Percentiles rank a stretch among this genome's conserved stretches.
Conservation (phyloP, 257 asterid genomes). For the Nicotiana undulata region DNA sequence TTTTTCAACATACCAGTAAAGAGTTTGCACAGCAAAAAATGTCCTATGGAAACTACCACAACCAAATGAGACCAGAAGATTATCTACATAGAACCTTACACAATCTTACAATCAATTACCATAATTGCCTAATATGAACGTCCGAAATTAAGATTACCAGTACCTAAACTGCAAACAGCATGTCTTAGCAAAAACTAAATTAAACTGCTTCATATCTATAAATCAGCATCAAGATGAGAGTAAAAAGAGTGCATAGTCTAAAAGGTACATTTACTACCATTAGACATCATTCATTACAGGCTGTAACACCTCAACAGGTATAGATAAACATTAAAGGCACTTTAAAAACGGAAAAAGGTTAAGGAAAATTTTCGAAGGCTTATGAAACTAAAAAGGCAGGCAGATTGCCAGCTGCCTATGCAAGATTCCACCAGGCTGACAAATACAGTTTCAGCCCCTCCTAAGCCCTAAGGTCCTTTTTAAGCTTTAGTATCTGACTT, state of each 20-base stretch:
- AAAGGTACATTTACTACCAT: not conserved
- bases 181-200: not conserved
- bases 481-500: not conserved
- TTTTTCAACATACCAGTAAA: not conserved
- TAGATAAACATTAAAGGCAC: not conserved
- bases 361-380: not conserved
- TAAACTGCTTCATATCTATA: not conserved
- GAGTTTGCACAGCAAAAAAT: not conserved
- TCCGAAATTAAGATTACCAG: not conserved
- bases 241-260: not conserved
- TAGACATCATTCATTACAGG: not conserved
- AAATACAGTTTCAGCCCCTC: not conserved
- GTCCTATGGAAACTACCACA: not conserved
- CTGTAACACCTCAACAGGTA: not conserved
- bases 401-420: not conserved
- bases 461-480: not conserved
- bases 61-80: not conserved
- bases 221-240: not conserved
- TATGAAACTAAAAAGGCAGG: not conserved
- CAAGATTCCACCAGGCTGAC: not conserved
- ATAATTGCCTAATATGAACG: not conserved
- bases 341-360: not conserved
- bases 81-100: not conserved
- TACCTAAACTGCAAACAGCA: not conserved
- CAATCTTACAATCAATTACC: not conserved